Conservation (phyloP, 2,329 filamentous ascomycete species). For the Exophiala aquamarina region DNA sequence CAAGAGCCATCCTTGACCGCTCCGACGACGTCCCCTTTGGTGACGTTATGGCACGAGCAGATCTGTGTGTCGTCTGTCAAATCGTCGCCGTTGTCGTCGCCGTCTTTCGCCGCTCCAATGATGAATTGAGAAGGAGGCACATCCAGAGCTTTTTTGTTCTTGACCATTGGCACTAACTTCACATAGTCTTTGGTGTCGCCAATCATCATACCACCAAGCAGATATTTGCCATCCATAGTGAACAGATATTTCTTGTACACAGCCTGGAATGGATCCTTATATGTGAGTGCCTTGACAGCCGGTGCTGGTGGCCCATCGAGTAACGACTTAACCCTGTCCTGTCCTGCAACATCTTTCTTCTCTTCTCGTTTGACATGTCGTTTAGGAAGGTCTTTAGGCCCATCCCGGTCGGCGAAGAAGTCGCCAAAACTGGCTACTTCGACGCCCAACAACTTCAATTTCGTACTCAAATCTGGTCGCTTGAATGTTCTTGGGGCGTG, state of each 20-base stretch:
- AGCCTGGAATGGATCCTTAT: slow-evolving; percentile 82
- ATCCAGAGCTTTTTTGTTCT: slow-evolving; percentile 76
- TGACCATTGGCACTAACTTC: slow-evolving; percentile 84
- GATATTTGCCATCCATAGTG: slow-evolving; percentile 82
- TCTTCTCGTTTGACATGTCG: slow-evolving; percentile 46
- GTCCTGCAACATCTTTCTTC: slow-evolving; percentile 30
- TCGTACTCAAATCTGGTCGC: slow-evolving; percentile 83
- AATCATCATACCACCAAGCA: slow-evolving; percentile 97
- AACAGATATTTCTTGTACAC: slow-evolving; percentile 96
- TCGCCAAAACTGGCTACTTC: slow-evolving; percentile 93
- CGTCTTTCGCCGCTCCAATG: slow-evolving; percentile 71
- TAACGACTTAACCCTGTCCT: slow-evolving; percentile 50
- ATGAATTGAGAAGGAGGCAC: slow-evolving; percentile 80
- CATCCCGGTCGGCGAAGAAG: slow-evolving; percentile 86
- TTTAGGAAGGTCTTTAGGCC: slow-evolving; percentile 71
- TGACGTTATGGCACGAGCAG: slow-evolving; percentile 91
- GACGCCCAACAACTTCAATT: slow-evolving; percentile 83
- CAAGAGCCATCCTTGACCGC: slow-evolving; percentile 75
- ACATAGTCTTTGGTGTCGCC: slow-evolving; percentile 89
- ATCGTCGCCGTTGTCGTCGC: slow-evolving; percentile 73
- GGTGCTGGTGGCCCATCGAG: slow-evolving; percentile 57
- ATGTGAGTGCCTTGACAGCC: slow-evolving; percentile 78
- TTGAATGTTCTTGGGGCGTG: slow-evolving; percentile 72
- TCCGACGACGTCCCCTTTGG: slow-evolving; percentile 74
- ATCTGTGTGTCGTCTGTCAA: slow-evolving; percentile 83